Percentiles rank a stretch among this genome's conserved stretches.
phyloP scores from a whole-genome alignment of 2,329 filamentous ascomycete species.

The Cytospora mali region DNA sequence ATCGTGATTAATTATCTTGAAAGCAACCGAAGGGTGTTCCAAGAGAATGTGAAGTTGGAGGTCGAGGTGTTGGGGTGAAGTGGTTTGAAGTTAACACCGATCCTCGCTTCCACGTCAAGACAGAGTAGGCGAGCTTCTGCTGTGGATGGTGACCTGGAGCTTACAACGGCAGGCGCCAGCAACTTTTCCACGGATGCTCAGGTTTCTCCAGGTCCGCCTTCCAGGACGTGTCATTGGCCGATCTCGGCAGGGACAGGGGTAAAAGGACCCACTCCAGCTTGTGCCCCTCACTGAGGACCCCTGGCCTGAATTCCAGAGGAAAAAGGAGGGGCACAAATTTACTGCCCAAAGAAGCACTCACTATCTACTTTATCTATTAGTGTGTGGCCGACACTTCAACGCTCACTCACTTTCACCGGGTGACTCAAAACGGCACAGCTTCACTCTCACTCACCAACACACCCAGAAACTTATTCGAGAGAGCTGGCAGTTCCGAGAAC shows the following conservation, averaged over 20 bases:
- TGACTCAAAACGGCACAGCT: constrained; percentile 12
- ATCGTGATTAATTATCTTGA: constrained; percentile 50
- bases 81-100: constrained; percentile 18
- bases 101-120: constrained; percentile 14
- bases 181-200: constrained; percentile 20
- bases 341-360: constrained; percentile 3
- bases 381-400: background rate
- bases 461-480: background rate
- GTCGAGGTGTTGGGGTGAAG: constrained; percentile 11
- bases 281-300: constrained; percentile 6
- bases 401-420: background rate
- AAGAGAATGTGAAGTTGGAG: constrained; percentile 9
- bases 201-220: constrained; percentile 9
- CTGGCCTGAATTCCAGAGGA: background rate
- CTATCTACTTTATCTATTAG: constrained; percentile 1
- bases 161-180: constrained; percentile 1
- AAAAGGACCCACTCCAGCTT: constrained; percentile 6
- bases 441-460: background rate
- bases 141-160: background rate
- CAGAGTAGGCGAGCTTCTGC: constrained; percentile 6
- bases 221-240: constrained; percentile 9
- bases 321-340: constrained; percentile 4
- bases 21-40: background rate
- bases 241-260: constrained; percentile 2
- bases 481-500: constrained; percentile 4